Evolutionary conservation across 345 rosid species (phyloP), one percentile per base, ranked within the genome.

Genomic region (Eucalyptus sp.): DNA sequence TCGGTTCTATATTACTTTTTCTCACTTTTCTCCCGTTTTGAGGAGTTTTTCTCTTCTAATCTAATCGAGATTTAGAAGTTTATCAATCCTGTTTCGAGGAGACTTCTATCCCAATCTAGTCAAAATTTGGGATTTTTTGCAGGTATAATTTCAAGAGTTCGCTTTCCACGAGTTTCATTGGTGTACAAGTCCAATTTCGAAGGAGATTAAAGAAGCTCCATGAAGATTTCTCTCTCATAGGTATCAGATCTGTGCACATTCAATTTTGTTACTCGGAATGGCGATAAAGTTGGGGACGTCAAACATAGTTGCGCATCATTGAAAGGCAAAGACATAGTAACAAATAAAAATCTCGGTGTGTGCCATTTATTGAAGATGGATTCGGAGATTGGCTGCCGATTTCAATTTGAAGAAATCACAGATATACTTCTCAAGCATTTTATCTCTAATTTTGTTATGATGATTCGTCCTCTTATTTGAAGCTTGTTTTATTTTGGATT

Each of bases 381-480:
- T 60, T 27, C 0, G 1, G 1, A 25, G 15, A 60, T 60, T 2
- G 2, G 4, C 3, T 29, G 3, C 3, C 29, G 1, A 56, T 56
- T 24, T 56, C 3, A 3, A 56, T 24, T 56, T 24, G 12, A 56
- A 56, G 11, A 56, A 24, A 24, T 56, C 5, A 22, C 0, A 24
- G 1, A 9, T 56, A 3, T 24, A 1, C 5, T 56, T 56, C 27
- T 56, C 5, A 0, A 24, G 13, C 13, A 56, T 56, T 22, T 56
- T 8, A 56, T 24, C 62, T 24, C 62, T 56, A 56, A 56, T 24
- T 24, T 24, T 56, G 27, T 56, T 56, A 56, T 9, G 12, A 56
- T 56, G 62, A 56, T 56, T 56, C 6, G 8, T 56, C 29, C 22
- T 56, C 27, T 9, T 8, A 56, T 56, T 20, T 56, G 27, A 56